These are phyloP conservation scores for Tolypocladium amazonense DNA, from an alignment of 2,329 filamentous ascomycete genomes.

Conservation along the genomic window DNA sequence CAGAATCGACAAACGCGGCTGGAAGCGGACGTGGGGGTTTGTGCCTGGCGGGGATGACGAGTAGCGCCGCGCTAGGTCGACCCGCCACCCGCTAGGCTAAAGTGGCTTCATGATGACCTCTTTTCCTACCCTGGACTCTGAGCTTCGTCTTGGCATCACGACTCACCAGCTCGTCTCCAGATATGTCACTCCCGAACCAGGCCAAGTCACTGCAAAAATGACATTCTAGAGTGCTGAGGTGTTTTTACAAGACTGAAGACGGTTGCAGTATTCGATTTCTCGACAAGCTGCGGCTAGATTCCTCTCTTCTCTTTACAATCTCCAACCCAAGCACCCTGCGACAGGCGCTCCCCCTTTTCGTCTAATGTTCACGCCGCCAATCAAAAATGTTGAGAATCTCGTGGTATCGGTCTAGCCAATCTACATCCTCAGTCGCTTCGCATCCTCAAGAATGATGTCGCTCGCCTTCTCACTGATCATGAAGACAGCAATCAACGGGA, in stretches of 20 bases:
- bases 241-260: not conserved
- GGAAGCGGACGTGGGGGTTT: not conserved
- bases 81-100: not conserved
- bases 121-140: not conserved
- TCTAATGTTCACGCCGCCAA: too few species aligned
- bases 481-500: slow-evolving; percentile 30
- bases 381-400: too few species aligned
- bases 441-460: slow-evolving; percentile 18
- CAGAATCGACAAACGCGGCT: not conserved
- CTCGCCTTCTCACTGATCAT: slow-evolving; percentile 48
- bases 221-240: not conserved
- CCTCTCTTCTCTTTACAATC: not conserved
- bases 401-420: not conserved
- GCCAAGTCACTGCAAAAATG: not conserved
- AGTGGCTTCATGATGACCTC: not conserved
- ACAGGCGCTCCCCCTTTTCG: too few species aligned
- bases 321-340: not conserved
- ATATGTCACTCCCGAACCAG: not conserved
- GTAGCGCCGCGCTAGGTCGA: not conserved
- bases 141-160: not conserved
- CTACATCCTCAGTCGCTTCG: slow-evolving; percentile 1
- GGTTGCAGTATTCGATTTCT: not conserved
- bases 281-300: too few species aligned
- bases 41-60: not conserved
- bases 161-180: not conserved